Percentiles rank a stretch among this genome's conserved stretches.
phyloP scores from a whole-genome alignment of 805 yeast genomes.

The Wickerhamiella musiphila region DNA sequence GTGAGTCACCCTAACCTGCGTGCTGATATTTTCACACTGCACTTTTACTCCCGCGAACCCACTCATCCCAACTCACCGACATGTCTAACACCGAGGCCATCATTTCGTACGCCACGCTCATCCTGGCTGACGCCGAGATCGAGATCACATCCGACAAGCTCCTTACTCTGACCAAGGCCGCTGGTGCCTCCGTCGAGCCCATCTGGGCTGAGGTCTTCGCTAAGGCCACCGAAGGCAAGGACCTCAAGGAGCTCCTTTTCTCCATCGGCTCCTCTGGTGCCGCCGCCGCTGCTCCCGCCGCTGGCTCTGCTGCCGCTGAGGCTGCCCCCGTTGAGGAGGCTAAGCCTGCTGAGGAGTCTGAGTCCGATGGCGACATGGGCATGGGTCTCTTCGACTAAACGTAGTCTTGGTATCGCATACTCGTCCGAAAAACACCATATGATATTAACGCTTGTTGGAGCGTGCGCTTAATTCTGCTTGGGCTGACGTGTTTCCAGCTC shows the following conservation, averaged over 20 bases:
- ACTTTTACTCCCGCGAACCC: conserved; percentile 3
- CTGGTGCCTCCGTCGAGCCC: conserved; percentile 37
- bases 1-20: too few species aligned
- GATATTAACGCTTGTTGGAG: too few species aligned
- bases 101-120: conserved; percentile 87
- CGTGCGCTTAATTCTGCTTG: too few species aligned
- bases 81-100: conserved; percentile 77
- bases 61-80: conserved; percentile 15
- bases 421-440: too few species aligned
- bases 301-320: conserved; percentile 46
- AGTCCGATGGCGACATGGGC: conserved; percentile 68
- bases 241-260: conserved; percentile 62
- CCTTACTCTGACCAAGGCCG: conserved; percentile 54
- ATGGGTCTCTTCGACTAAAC: conserved; percentile 95
- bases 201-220: conserved; percentile 75
- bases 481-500: too few species aligned
- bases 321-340: conserved; percentile 58
- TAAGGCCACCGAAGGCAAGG: conserved; percentile 71
- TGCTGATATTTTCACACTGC: conserved; percentile 2
- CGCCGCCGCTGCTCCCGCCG: conserved; percentile 95
- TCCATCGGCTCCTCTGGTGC: conserved; percentile 53
- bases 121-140: conserved; percentile 81
- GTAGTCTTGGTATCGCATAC: too few species aligned
- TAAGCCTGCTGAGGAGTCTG: conserved; percentile 52
- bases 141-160: conserved; percentile 72